Evolutionary conservation across 2,329 filamentous ascomycete species (phyloP).

Genomic region (Erysiphe neolycopersici): DNA sequence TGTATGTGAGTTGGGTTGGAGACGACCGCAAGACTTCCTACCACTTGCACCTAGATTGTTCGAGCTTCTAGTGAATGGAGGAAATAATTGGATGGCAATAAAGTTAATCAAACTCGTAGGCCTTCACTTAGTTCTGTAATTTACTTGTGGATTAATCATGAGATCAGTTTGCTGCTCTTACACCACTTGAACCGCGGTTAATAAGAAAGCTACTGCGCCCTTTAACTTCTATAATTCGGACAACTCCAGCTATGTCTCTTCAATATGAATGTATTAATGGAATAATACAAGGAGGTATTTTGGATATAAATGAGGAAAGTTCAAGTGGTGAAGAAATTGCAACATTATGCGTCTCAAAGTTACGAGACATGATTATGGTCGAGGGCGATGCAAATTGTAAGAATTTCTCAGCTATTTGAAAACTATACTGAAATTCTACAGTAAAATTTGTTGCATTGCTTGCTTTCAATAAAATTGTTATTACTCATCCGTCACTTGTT

Average conservation of each 20-base stretch:
- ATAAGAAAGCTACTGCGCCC: conserved; percentile 80
- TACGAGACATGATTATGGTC: conserved; percentile 79
- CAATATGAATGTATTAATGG: conserved; percentile 97
- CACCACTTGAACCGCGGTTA: conserved; percentile 70
- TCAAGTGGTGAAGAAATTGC: conserved; percentile 79
- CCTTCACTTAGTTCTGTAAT: conserved; percentile 7
- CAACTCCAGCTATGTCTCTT: conserved; percentile 91
- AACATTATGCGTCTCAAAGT: conserved; percentile 68
- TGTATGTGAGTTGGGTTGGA: conserved; percentile 84
- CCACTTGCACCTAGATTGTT: conserved; percentile 78
- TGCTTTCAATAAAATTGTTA: conserved; percentile 84
- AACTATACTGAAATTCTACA: conserved; percentile 14
- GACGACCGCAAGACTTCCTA: conserved; percentile 77
- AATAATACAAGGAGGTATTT: conserved; percentile 86
- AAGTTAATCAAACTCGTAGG: conserved; percentile 84
- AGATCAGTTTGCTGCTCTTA: conserved; percentile 72
- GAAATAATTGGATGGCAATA: conserved; percentile 99
- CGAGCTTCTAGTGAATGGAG: conserved; percentile 68
- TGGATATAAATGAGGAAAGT: conserved; percentile 55
- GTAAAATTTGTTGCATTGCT: conserved; percentile 94
- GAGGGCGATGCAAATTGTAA: conserved; percentile 80
- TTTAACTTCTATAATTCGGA: conserved; percentile 75
- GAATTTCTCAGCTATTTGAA: conserved; percentile 15
- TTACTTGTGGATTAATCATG: not conserved
- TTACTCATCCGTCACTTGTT: conserved; percentile 68